Base-by-base conservation (phyloP, 2,329 filamentous ascomycete species). In the Colletotrichum australisinense region DNA sequence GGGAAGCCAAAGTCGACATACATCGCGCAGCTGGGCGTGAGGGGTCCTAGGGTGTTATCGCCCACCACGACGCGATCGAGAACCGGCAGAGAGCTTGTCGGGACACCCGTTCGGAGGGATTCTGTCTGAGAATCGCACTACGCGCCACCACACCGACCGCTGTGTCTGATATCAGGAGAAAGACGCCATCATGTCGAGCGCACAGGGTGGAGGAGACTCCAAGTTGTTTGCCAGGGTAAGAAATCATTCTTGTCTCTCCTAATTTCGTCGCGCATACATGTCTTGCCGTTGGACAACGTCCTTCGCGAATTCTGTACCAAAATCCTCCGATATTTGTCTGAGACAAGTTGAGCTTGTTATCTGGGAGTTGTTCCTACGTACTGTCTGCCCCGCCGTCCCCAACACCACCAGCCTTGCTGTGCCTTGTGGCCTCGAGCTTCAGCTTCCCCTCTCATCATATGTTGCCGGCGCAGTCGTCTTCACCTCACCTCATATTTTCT, bases 161-260 rank as follows among this genome's bases (percentile, higher is more conserved):
- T 9, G 24, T 56, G 57, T 42, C 60, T 49, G 49, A 22, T 38
- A 65, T 22, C 30, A 63, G 53, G 63, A 53, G 57, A 63, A 56
- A 56, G 49, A 19, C 55, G 73, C 56, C 81, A 84, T 79, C 80
- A 91, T 91, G 89, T 87, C 89, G 79, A 85, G 81, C 80, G 83
- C 87, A 74, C 86, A 87, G 75, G 85, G 91, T 84, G 94, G 94
- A 86, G 95, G 97, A 85, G 97, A 98, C 91, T 97, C 97, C 87
- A 98, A 98, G 91, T 93, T 99, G 87, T 99, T 99, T 88, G 96
- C 97, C 84, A 92, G 97, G 88, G 97, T 99, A 90, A 88, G 89
- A 84, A 70, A 74, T 75, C 26, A 6, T 68, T 57, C 46, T 66
- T 69, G 49, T 57, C 53, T 35, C 38, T 55, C 49, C 26, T 71